These are phyloP conservation scores for Escallonia rubra DNA, from an alignment of 129 eudicot species.

Conservation along the genomic window DNA sequence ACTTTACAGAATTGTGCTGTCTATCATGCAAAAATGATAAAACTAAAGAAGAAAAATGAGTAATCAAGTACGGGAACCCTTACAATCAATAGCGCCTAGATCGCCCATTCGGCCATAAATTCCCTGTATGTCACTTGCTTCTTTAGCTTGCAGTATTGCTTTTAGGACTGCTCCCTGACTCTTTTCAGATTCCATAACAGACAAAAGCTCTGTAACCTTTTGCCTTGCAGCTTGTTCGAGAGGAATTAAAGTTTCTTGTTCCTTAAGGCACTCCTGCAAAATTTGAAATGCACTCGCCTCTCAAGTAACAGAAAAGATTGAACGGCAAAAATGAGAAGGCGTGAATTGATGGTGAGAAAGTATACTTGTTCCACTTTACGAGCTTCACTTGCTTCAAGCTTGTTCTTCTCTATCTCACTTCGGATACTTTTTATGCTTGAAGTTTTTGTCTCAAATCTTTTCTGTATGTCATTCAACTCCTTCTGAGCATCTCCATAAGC, in stretches of 20 bases:
- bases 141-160: conserved; percentile 85
- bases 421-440: conserved; percentile 35
- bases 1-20: no score
- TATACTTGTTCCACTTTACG: conserved; percentile 80
- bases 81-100: conserved; percentile 90
- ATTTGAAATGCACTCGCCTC: neutral
- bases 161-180: conserved; percentile 80
- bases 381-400: conserved; percentile 56
- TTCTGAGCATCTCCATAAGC: conserved; percentile 70
- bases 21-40: no score
- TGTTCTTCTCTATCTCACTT: conserved; percentile 50
- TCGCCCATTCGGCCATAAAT: conserved; percentile 97
- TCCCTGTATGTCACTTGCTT: conserved; percentile 63
- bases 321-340: neutral
- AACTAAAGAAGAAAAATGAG: no score
- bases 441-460: conserved; percentile 45
- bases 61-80: neutral
- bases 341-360: neutral
- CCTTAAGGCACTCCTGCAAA: conserved; percentile 63
- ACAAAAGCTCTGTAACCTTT: conserved; percentile 70
- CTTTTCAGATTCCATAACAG: conserved; percentile 79
- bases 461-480: conserved; percentile 48
- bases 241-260: conserved; percentile 63
- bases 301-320: neutral
- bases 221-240: conserved; percentile 87